These are phyloP conservation scores for Talaromyces atroroseus DNA, from an alignment of 2,329 filamentous ascomycete genomes.

Conservation along the genomic window DNA sequence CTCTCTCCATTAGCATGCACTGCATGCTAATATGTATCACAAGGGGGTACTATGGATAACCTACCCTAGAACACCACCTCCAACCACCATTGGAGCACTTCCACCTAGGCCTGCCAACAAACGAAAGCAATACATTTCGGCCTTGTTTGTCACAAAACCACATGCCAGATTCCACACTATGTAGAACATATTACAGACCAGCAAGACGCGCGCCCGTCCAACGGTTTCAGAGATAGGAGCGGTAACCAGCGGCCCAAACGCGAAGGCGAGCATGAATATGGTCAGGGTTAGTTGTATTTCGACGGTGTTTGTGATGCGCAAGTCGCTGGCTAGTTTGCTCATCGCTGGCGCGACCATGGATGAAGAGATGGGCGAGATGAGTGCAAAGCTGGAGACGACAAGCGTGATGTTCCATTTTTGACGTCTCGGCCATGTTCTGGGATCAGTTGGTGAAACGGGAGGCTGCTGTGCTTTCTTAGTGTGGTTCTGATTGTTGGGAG, in stretches of 20 bases:
- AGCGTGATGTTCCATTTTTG: background rate
- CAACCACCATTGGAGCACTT: conserved; percentile 49
- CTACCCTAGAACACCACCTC: conserved; percentile 15
- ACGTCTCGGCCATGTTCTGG: background rate
- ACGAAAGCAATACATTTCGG: conserved; percentile 52
- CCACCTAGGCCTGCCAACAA: conserved; percentile 56
- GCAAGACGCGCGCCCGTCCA: background rate
- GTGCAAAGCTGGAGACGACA: background rate
- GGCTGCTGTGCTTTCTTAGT: no score
- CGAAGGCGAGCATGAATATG: conserved; percentile 1
- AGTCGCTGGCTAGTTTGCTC: background rate
- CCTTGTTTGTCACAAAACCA: conserved; percentile 40
- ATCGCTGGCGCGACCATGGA: conserved; percentile 50
- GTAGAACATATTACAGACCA: background rate
- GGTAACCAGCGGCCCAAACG: background rate
- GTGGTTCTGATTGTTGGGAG: no score
- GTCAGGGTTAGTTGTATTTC: background rate
- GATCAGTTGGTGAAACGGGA: no score
- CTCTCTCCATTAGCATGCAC: conserved; percentile 47
- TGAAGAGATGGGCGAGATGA: conserved; percentile 27
- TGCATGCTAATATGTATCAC: conserved; percentile 20
- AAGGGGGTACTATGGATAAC: background rate
- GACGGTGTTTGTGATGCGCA: background rate
- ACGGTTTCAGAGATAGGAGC: background rate
- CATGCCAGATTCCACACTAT: background rate